phyloP scores from a whole-genome alignment of 441 rosid genomes.

The Gossypium gossypioides region DNA sequence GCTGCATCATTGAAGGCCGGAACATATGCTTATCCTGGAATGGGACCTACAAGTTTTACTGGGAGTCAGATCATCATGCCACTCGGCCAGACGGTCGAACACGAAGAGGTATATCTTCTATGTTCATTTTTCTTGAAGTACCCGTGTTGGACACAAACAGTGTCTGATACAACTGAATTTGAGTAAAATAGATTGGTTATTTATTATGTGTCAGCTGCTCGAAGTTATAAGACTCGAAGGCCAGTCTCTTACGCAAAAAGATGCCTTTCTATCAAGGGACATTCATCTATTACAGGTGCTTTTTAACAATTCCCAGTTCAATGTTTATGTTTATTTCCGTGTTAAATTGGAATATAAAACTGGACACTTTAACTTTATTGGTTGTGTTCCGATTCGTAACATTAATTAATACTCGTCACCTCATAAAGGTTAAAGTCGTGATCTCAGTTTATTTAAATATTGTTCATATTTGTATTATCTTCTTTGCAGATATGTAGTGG shows the following conservation, averaged over 20 bases:
- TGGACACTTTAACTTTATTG: background rate
- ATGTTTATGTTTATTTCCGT: background rate
- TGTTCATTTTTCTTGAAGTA: background rate
- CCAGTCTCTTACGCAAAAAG: conserved; percentile 81
- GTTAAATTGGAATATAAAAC: background rate
- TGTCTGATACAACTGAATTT: background rate
- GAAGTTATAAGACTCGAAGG: conserved; percentile 92
- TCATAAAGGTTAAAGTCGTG: background rate
- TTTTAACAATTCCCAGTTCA: background rate
- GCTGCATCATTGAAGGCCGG: conserved; percentile 77
- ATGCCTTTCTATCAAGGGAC: conserved; percentile 73
- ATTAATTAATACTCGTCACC: background rate
- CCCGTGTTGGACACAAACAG: background rate
- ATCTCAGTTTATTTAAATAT: background rate
- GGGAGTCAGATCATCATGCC: conserved; percentile 95
- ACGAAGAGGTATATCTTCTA: conserved; percentile 63
- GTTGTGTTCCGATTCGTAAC: background rate
- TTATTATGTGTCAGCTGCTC: conserved; percentile 44
- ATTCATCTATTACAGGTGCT: conserved; percentile 88
- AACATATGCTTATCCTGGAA: conserved; percentile 68
- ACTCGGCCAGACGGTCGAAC: conserved; percentile 87
- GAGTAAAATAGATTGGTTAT: background rate
- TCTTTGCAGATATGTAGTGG: conserved; percentile 74
- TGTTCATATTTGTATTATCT: background rate
- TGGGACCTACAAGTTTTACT: conserved; percentile 86